phyloP scores from a whole-genome alignment of 257 asterid genomes.

The Primulina tabacum region DNA sequence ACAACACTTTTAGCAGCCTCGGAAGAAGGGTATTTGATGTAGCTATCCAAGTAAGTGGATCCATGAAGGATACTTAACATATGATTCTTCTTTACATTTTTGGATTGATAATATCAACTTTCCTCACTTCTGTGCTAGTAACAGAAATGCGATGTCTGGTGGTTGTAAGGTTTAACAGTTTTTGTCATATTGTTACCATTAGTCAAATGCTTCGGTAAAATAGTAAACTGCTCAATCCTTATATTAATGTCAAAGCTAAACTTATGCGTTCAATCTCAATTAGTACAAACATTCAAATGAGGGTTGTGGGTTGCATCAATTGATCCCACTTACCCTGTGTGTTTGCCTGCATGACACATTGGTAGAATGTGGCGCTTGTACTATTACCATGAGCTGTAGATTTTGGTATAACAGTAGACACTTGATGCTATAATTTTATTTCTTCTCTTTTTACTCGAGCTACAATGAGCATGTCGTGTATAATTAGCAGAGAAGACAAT shows the following conservation, averaged over 20 bases:
- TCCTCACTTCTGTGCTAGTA: not conserved
- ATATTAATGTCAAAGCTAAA: not conserved
- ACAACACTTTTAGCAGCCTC: conserved; percentile 54
- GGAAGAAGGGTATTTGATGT: conserved; percentile 83
- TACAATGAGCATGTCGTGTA: not conserved
- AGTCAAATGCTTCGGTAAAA: too few species aligned
- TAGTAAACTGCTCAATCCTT: not conserved
- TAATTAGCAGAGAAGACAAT: not conserved
- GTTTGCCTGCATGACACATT: not conserved
- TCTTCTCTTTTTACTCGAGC: not conserved
- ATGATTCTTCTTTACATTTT: not conserved
- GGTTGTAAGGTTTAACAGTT: too few species aligned
- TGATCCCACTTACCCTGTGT: not conserved
- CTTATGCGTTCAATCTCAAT: too few species aligned
- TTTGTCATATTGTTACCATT: not conserved
- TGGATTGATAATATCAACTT: not conserved
- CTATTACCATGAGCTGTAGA: not conserved
- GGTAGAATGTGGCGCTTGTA: not conserved
- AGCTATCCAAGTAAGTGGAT: conserved; percentile 71
- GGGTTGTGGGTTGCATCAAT: not conserved
- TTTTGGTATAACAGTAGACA: not conserved
- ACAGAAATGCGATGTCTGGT: not conserved
- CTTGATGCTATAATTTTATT: too few species aligned
- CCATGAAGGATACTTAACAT: not conserved
- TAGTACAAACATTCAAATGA: not conserved